Percentiles rank a stretch among this genome's conserved stretches.
Conservation (phyloP, 345 rosid species). For the Bruguiera sexangula region DNA sequence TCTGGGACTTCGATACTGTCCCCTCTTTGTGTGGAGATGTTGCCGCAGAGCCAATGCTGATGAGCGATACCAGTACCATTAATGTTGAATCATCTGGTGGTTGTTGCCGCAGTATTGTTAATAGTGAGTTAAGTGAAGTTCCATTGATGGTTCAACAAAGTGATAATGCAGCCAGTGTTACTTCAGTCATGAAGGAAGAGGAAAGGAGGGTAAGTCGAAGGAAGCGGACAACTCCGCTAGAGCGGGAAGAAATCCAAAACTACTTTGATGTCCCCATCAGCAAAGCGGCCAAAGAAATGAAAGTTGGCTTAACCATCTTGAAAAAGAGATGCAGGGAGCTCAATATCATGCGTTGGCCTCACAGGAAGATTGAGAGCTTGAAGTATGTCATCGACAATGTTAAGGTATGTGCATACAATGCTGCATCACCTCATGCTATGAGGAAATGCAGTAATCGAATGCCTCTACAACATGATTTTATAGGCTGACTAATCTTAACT, state of each 20-base stretch:
- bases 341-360: conserved; percentile 76
- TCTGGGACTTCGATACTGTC: no score
- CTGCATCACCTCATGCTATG: not conserved
- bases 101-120: no score
- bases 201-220: conserved; percentile 18
- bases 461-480: not conserved
- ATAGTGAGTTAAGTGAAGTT: not conserved
- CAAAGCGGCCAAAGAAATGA: conserved; percentile 62
- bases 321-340: conserved; percentile 79
- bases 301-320: conserved; percentile 62
- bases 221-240: conserved; percentile 24
- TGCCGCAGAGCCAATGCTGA: conserved; percentile 9
- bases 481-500: not conserved
- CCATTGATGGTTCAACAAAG: not conserved
- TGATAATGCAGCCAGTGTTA: no score
- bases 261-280: conserved; percentile 59
- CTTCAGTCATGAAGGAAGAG: not conserved
- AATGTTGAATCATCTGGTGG: not conserved
- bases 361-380: conserved; percentile 50
- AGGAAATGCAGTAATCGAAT: not conserved
- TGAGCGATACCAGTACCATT: not conserved
- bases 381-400: conserved; percentile 61
- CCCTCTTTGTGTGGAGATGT: conserved; percentile 1
- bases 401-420: conserved; percentile 33
- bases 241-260: conserved; percentile 45